These are phyloP conservation scores for Daldinia sp. DNA, from an alignment of 2,329 filamentous ascomycete genomes.

Conservation along the genomic window DNA sequence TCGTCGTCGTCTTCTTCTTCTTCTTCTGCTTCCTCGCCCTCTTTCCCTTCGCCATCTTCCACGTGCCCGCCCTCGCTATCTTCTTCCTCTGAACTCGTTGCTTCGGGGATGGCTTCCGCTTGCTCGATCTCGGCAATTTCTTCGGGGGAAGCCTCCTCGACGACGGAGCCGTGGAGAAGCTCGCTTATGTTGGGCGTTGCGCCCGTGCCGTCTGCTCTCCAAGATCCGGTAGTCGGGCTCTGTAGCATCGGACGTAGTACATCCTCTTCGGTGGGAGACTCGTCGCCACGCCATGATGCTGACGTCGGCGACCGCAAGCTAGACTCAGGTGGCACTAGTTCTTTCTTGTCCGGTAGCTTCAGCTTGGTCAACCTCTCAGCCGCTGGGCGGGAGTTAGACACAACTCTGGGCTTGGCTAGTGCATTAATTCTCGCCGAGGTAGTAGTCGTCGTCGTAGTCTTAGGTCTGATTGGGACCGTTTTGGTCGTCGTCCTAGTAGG, in stretches of 20 bases:
- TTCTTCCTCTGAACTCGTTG: slow-evolving; percentile 47
- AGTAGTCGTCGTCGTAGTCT: slow-evolving; percentile 9
- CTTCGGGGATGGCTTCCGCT: slow-evolving; percentile 53
- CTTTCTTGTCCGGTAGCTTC: slow-evolving; percentile 23
- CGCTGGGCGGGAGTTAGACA: slow-evolving; percentile 25
- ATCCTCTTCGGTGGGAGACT: slow-evolving; percentile 34
- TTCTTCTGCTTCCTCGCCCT: slow-evolving; percentile 40
- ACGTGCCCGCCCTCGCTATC: slow-evolving; percentile 45
- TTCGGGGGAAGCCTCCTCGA: slow-evolving; percentile 48
- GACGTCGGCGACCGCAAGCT: slow-evolving; percentile 57
- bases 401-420: neutral
- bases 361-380: slow-evolving; percentile 36
- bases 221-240: slow-evolving; percentile 53
- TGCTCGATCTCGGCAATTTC: slow-evolving; percentile 53
- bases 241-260: slow-evolving; percentile 50
- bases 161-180: slow-evolving; percentile 44
- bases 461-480: neutral
- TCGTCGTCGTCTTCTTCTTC: slow-evolving; percentile 44
- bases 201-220: slow-evolving; percentile 48
- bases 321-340: slow-evolving; percentile 28
- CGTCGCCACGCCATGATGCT: slow-evolving; percentile 51
- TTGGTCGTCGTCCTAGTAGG: neutral
- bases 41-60: slow-evolving; percentile 38
- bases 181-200: neutral
- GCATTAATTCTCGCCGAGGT: neutral